Evolutionary conservation across 78 protist genomes (phyloP).

Genomic region (Emiliania huxleyi): DNA sequence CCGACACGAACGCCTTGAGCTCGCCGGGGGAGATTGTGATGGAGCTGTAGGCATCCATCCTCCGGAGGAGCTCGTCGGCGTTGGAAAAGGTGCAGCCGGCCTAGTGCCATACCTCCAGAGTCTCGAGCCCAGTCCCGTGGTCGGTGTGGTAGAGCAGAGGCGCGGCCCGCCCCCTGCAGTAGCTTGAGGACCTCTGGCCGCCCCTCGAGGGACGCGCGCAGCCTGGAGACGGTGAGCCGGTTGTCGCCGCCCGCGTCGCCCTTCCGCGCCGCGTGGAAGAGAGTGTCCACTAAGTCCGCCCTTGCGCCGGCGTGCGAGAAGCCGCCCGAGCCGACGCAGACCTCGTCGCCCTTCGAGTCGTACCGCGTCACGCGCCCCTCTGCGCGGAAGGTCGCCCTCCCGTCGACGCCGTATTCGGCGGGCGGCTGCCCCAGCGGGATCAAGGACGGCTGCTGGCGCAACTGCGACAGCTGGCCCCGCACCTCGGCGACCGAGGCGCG

Average conservation of each 20-base stretch:
- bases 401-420: no score
- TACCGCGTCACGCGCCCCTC: neutral
- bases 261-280: neutral
- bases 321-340: neutral
- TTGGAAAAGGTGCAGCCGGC: no score
- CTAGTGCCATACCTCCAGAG: no score
- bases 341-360: neutral
- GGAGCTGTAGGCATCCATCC: no score
- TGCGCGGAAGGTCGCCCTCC: no score
- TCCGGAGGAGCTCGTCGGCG: neutral
- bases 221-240: neutral
- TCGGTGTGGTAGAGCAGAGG: no score
- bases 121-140: no score
- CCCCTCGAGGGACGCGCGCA: neutral
- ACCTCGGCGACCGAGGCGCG: neutral
- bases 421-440: no score
- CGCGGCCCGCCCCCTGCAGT: neutral
- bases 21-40: no score
- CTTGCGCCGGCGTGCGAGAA: neutral
- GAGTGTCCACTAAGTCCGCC: neutral
- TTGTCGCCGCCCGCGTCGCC: neutral
- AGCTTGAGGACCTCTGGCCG: neutral
- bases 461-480: no score
- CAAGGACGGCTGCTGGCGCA: neutral
- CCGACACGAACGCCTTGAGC: no score